phyloP scores from a whole-genome alignment of 106 monocot species.

The Platanthera zijinensis region DNA sequence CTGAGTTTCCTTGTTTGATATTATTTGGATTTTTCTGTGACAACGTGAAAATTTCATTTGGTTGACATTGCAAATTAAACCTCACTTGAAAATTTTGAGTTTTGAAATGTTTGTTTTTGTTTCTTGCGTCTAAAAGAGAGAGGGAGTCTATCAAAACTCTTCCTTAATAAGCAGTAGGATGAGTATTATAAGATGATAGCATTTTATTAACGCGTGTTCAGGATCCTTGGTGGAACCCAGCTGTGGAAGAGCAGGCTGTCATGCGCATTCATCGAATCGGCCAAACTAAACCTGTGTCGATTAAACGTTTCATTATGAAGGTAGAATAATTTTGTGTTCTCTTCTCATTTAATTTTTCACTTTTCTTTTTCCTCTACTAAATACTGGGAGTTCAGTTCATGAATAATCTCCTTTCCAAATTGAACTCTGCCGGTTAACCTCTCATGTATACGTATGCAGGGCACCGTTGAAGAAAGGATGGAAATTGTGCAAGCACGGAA shows the following conservation, averaged over 20 bases:
- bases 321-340: constrained; percentile 23
- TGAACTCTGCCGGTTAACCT: not conserved
- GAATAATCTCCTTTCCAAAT: not conserved
- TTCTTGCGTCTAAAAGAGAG: too few species aligned
- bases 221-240: constrained; percentile 99
- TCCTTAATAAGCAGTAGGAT: not conserved
- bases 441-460: constrained; percentile 24
- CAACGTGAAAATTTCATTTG: not conserved
- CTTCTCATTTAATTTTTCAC: not conserved
- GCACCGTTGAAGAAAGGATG: constrained; percentile 94
- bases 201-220: constrained; percentile 7
- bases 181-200: not conserved
- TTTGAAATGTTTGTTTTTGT: too few species aligned
- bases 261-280: constrained; percentile 98
- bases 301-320: constrained; percentile 95
- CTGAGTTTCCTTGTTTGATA: not conserved
- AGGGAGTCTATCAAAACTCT: too few species aligned
- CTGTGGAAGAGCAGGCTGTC: constrained; percentile 96
- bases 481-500: constrained; percentile 80
- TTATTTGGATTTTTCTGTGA: not conserved
- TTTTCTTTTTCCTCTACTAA: not conserved
- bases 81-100: not conserved
- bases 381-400: not conserved
- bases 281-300: constrained; percentile 64
- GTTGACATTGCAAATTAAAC: not conserved